These are phyloP conservation scores for Sclerotinia nivalis DNA, from an alignment of 2,329 filamentous ascomycete genomes.

Conservation along the genomic window DNA sequence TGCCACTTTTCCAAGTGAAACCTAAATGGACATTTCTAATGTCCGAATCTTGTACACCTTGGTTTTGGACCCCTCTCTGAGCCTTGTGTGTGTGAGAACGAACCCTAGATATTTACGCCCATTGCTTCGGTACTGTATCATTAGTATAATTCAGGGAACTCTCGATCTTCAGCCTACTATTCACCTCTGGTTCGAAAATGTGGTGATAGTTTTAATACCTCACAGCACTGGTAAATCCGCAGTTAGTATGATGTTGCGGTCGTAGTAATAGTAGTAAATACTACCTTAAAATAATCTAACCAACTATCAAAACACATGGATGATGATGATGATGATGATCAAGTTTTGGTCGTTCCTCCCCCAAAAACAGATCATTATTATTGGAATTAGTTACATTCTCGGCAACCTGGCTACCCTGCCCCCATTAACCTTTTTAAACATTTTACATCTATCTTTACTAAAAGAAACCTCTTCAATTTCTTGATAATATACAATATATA, in stretches of 20 bases:
- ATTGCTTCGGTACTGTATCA: background rate
- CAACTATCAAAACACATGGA: background rate
- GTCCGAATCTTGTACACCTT: background rate
- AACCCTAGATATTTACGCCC: background rate
- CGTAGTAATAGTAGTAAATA: background rate
- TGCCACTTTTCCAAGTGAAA: conserved; percentile 16
- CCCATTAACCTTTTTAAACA: background rate
- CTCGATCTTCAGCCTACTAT: background rate
- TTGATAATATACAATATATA: background rate
- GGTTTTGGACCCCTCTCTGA: background rate
- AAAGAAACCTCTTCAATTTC: background rate
- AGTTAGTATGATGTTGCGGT: background rate
- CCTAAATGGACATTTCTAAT: conserved; percentile 20
- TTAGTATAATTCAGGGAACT: background rate
- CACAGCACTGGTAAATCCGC: background rate
- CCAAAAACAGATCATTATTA: background rate
- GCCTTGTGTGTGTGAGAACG: background rate
- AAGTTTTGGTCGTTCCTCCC: background rate
- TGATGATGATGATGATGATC: background rate
- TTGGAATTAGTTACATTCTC: background rate
- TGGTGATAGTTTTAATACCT: background rate
- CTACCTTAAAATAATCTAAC: background rate
- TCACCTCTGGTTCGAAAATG: background rate
- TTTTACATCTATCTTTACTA: background rate
- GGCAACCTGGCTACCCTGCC: background rate